A percentile compares a stretch with the other conserved stretches of the same genome.
These are phyloP conservation scores for Pontederia crassipes DNA, from an alignment of 176 grass and related monocot species.

Conservation along the genomic window DNA sequence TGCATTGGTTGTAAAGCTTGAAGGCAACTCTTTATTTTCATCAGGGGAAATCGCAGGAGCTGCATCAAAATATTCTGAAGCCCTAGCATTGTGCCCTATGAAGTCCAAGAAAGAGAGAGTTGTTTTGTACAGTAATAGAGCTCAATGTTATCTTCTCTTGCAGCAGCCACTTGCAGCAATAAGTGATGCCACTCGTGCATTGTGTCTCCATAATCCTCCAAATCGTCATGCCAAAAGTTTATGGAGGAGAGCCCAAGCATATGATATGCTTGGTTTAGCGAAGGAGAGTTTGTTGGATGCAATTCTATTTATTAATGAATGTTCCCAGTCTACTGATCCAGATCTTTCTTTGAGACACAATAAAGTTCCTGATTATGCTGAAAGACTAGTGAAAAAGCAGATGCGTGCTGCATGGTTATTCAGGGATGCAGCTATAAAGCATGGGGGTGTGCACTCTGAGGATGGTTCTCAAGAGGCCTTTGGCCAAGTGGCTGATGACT, in stretches of 20 bases:
- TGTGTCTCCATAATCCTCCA: constrained; percentile 80
- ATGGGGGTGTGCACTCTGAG: constrained; percentile 63
- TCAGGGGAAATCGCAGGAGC: constrained; percentile 88
- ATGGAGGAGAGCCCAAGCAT: constrained; percentile 98
- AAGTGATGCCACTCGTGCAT: constrained; percentile 77
- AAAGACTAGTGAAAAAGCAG: constrained; percentile 91
- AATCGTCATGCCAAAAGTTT: constrained; percentile 92
- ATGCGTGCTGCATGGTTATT: constrained; percentile 96
- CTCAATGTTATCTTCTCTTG: constrained; percentile 92
- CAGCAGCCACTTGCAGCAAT: constrained; percentile 86
- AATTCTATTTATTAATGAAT: constrained; percentile 96
- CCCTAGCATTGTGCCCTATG: constrained; percentile 79
- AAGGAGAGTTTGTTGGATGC: constrained; percentile 98
- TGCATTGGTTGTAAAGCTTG: constrained; percentile 91
- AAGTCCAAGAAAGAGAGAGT: constrained; percentile 99
- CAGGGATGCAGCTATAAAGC: constrained; percentile 83
- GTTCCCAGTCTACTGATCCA: constrained; percentile 74
- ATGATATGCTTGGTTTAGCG: constrained; percentile 94
- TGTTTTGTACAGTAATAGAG: constrained; percentile 89
- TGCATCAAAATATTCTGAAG: constrained; percentile 90
- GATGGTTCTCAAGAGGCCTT: constrained; percentile 66
- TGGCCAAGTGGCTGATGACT: constrained; percentile 77
- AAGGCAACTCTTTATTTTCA: constrained; percentile 97
- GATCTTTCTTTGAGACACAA: constrained; percentile 85
- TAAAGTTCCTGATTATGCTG: constrained; percentile 99